Evolutionary conservation across 1,284 basidiomycete species (phyloP).

Genomic region (Entoloma clypeatum): DNA sequence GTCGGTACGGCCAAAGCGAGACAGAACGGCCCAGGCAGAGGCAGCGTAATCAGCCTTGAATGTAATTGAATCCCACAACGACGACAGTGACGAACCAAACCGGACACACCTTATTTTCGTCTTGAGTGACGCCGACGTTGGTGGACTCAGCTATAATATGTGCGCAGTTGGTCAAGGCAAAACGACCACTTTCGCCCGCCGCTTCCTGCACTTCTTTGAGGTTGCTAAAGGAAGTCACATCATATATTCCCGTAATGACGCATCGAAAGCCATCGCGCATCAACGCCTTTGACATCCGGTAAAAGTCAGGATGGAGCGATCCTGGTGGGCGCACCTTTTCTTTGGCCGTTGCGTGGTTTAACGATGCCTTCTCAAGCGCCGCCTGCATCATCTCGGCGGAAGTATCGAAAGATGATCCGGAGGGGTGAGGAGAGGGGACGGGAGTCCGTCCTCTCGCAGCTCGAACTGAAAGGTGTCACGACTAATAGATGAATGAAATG

Average conservation of each 20-base stretch:
- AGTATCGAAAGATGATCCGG: slow-evolving; percentile 22
- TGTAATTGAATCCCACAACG: slow-evolving; percentile 5
- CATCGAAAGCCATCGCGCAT: slow-evolving; percentile 23
- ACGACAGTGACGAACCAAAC: slow-evolving; percentile 3
- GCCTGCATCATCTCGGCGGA: slow-evolving; percentile 17
- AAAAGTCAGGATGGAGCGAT: slow-evolving; percentile 3
- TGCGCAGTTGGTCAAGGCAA: slow-evolving; percentile 15
- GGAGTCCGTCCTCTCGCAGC: slow-evolving; percentile 17
- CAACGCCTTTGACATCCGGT: slow-evolving; percentile 17
- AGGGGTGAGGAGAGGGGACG: slow-evolving; percentile 17
- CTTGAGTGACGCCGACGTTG: slow-evolving; percentile 12
- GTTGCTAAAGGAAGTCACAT: slow-evolving; percentile 5
- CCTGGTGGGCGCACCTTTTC: slow-evolving; percentile 17
- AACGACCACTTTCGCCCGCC: neutral
- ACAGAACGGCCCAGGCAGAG: slow-evolving; percentile 20
- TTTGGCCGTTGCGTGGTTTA: slow-evolving; percentile 20
- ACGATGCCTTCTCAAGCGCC: slow-evolving; percentile 17
- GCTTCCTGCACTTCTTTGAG: slow-evolving; percentile 15
- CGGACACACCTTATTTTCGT: slow-evolving; percentile 11
- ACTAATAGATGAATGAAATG: too few species aligned
- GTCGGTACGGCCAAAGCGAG: slow-evolving; percentile 17
- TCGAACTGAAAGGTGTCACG: too few species aligned
- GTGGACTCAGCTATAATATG: slow-evolving; percentile 23
- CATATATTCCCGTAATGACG: slow-evolving; percentile 20
- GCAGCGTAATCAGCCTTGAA: slow-evolving; percentile 13